A percentile compares a stretch with the other conserved stretches of the same genome.
These are phyloP conservation scores for Cladosporium sp. DNA, from an alignment of 2,329 filamentous ascomycete genomes.

Conservation along the genomic window DNA sequence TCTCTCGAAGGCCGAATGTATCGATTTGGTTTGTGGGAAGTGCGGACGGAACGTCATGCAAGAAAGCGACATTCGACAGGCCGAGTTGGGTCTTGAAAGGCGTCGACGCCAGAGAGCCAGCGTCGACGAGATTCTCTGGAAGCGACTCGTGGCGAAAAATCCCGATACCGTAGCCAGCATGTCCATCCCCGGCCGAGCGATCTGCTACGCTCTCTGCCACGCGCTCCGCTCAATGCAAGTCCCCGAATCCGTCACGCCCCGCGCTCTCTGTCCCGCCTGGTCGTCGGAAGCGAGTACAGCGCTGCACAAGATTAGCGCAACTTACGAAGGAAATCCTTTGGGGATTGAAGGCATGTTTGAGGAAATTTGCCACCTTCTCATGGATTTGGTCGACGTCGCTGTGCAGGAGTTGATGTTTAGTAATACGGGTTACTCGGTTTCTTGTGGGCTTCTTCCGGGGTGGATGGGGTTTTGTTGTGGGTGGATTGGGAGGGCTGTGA, in stretches of 20 bases:
- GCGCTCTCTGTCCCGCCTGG: neutral
- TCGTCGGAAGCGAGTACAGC: neutral
- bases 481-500: no score
- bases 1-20: neutral
- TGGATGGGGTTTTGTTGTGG: no score
- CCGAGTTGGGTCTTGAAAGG: neutral
- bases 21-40: neutral
- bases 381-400: no score
- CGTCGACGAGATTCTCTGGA: neutral
- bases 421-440: no score
- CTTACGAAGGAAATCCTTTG: neutral
- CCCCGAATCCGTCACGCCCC: neutral
- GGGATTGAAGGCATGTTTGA: no score
- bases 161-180: neutral
- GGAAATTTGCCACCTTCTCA: no score
- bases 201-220: neutral
- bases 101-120: neutral
- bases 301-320: neutral
- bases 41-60: neutral
- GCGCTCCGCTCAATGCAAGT: neutral
- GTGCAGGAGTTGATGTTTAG: no score
- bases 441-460: no score
- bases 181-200: neutral
- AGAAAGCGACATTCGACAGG: neutral
- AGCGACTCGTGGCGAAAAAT: neutral